Percentiles rank a stretch among this genome's conserved stretches.
Evolutionary conservation across 139 green algal genomes (phyloP).

Genomic region (Closterium sp.): DNA sequence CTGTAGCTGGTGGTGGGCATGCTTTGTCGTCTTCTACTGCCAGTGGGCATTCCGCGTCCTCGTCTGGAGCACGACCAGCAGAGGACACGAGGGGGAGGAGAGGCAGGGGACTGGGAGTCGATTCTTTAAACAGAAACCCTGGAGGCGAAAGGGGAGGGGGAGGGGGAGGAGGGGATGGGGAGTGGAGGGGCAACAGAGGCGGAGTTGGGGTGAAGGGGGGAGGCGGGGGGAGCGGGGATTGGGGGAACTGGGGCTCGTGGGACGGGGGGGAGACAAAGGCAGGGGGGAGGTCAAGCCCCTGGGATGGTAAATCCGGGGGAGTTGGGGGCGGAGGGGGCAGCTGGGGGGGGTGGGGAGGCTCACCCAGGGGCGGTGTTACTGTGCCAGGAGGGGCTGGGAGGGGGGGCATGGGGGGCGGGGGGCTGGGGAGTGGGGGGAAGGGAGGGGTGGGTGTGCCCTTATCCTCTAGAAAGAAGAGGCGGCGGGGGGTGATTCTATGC

Average conservation of each 20-base stretch:
- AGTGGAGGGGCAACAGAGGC: background rate
- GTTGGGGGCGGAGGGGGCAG: background rate
- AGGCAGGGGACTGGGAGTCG: background rate
- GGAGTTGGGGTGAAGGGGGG: background rate
- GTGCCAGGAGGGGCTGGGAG: no score
- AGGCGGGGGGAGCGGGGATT: background rate
- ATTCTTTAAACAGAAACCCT: background rate
- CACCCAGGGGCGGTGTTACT: background rate
- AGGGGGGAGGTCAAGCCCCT: background rate
- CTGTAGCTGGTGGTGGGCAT: background rate
- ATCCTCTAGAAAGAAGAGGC: background rate
- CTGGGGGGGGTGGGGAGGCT: background rate
- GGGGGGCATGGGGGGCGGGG: background rate
- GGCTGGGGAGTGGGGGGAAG: background rate
- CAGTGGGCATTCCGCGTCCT: background rate
- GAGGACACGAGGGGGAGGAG: background rate
- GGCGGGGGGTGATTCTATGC: background rate
- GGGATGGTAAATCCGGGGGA: background rate
- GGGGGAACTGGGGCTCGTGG: background rate
- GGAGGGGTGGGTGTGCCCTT: background rate
- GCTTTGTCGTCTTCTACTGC: background rate
- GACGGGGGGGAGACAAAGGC: background rate
- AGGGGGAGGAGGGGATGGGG: background rate
- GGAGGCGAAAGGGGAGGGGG: background rate
- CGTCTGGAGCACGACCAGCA: background rate